Base-by-base conservation (phyloP, 2,329 filamentous ascomycete species). In the Endothia cerciana region DNA sequence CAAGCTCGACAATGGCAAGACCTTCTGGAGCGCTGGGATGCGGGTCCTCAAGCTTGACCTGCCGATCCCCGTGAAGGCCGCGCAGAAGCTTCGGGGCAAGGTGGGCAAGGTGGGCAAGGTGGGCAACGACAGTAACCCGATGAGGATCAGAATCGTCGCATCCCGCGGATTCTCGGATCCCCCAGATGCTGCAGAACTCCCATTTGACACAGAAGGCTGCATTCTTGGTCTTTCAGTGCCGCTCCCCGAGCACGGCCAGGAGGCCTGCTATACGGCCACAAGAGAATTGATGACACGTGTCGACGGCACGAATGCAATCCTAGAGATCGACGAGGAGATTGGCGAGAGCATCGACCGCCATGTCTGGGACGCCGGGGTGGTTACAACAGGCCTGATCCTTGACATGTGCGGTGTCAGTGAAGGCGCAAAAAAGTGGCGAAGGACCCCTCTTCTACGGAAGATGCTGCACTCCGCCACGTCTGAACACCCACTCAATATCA, bases 291-390 rank as follows among this genome's bases (percentile, higher is more conserved):
- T 3, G 2, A 70, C 73, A 0, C 70, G 69, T 11, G 67, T 85
- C 8, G 77, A 81, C 36, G 59, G 45, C 10, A 30, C 30, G 33
- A 17, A 7, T 17, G 36, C 1, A 11, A 19, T 47, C 8, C 41
- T 68, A 22, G 17, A 51, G 4, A 74, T 87, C 4, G 81, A 84
- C 62, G 86, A 88, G 67, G 84, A 87, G 62, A 81, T 87, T 11
- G 85, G 84, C 17, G 85, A 87, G 74, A 87, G 84, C 71, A 87
- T 88, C 63, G 85, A 85, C 0, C 80, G 85, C 2, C 85, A 87
- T 67, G 77, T 87, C 6, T 88, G 85, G 85, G 85, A 88, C 62
- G 85, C 80, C 1, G 85, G 85, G 0, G 75, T 87, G 11, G 76
- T 83, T 6, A 80, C 81, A 1, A 74, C 80, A 1, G 77, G 77